phyloP scores from a whole-genome alignment of 305 asterid genomes.

The Petunia hybrid region DNA sequence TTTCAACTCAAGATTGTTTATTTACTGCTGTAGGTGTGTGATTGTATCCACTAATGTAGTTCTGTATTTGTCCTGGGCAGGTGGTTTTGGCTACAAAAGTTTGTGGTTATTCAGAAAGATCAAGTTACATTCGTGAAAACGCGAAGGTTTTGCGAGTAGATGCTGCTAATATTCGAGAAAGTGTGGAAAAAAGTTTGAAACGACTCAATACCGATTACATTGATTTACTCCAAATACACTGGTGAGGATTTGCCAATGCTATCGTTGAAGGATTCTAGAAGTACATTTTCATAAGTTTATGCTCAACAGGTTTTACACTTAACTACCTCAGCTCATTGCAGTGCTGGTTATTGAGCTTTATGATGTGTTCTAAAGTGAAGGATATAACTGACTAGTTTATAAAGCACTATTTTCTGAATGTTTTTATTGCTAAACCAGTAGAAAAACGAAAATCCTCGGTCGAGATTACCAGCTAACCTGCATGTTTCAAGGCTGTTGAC shows the following conservation, averaged over 20 bases:
- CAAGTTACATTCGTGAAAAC: slow-evolving; percentile 69
- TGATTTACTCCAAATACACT: slow-evolving; percentile 94
- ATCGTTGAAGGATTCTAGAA: slow-evolving; percentile 15
- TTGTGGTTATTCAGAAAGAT: slow-evolving; percentile 72
- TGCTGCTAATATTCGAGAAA: slow-evolving; percentile 90
- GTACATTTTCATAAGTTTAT: slow-evolving; percentile 21
- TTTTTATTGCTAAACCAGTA: not conserved
- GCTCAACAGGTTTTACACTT: not conserved
- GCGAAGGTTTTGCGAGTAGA: slow-evolving; percentile 68
- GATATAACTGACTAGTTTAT: not conserved
- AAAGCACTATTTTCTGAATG: not conserved
- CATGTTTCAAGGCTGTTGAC: not conserved
- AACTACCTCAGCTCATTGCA: not conserved
- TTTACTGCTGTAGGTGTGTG: not conserved
- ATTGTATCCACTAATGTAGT: not conserved
- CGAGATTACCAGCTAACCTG: not conserved
- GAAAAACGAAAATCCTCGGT: not conserved
- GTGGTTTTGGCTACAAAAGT: slow-evolving; percentile 93
- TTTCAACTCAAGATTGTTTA: slow-evolving; percentile 1
- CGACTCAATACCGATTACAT: slow-evolving; percentile 92
- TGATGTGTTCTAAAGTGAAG: slow-evolving; percentile 21
- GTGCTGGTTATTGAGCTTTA: not conserved
- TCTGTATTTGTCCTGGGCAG: slow-evolving; percentile 41
- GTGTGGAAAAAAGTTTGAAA: slow-evolving; percentile 92
- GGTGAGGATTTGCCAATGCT: slow-evolving; percentile 53